phyloP scores from a whole-genome alignment of 495 filamentous ascomycete species.

The Neurospora cerealis region DNA sequence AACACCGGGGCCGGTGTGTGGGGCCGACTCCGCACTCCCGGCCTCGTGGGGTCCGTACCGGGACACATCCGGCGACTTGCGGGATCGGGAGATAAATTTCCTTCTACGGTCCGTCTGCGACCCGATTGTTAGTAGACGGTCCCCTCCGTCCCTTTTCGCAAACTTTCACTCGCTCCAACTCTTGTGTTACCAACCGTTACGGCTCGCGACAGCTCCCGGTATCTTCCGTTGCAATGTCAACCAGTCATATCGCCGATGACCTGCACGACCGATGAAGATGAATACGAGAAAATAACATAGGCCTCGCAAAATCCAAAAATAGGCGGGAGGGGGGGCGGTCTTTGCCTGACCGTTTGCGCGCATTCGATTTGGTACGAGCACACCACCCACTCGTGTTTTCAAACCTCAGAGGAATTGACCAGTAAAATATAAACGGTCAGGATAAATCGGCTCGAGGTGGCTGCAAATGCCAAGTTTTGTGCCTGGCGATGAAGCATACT shows the following conservation, averaged over 20 bases:
- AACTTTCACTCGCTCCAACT: background rate
- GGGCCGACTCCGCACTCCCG: background rate
- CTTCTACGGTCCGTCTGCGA: background rate
- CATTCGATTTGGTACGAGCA: background rate
- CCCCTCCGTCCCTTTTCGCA: too few relatives aligned
- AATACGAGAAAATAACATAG: background rate
- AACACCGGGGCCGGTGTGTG: background rate
- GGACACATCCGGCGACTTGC: background rate
- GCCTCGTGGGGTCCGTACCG: too few relatives aligned
- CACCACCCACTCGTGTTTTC: background rate
- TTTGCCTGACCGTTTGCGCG: background rate
- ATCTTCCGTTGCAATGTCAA: background rate
- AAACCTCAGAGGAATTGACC: background rate
- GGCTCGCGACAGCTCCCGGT: background rate
- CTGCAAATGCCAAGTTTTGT: background rate
- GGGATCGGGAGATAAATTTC: background rate
- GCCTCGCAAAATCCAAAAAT: background rate
- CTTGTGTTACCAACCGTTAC: background rate
- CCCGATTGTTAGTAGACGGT: too few relatives aligned
- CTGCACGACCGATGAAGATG: background rate
- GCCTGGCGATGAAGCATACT: background rate
- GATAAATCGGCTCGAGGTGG: background rate
- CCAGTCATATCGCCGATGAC: background rate
- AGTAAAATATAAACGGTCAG: fast-evolving
- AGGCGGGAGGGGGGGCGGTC: background rate